phyloP scores from a whole-genome alignment of 2,329 filamentous ascomycete species.

The Ceratocystis lukuohia region DNA sequence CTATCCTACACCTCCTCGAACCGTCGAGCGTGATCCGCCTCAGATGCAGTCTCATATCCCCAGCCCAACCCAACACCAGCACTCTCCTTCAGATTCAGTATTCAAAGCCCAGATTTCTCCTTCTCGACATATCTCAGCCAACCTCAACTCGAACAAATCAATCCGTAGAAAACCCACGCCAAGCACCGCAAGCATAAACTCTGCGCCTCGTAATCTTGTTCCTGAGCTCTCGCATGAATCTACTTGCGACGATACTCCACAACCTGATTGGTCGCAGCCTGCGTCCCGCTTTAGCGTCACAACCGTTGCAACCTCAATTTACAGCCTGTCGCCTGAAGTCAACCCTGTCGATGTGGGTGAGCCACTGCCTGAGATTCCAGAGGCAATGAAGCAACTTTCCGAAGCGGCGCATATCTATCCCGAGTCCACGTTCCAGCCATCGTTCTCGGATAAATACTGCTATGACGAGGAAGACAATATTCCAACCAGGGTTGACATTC shows the following conservation, averaged over 20 bases:
- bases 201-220: background rate
- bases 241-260: slow-evolving; percentile 14
- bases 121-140: slow-evolving; percentile 5
- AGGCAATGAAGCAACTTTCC: slow-evolving; percentile 22
- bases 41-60: slow-evolving; percentile 22
- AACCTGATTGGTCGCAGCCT: slow-evolving; percentile 35
- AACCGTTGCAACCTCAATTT: slow-evolving; percentile 43
- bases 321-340: slow-evolving; percentile 30
- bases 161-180: slow-evolving; percentile 36
- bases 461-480: slow-evolving; percentile 7
- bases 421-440: background rate
- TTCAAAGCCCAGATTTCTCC: slow-evolving; percentile 13
- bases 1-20: slow-evolving; percentile 17
- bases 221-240: slow-evolving; percentile 15
- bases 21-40: slow-evolving; percentile 14
- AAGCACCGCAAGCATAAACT: slow-evolving; percentile 20
- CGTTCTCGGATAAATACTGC: background rate
- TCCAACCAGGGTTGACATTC: slow-evolving; percentile 12
- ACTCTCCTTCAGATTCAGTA: background rate
- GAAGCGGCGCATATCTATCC: slow-evolving; percentile 9
- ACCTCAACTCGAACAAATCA: slow-evolving; percentile 24
- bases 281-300: slow-evolving; percentile 51
- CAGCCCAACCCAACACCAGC: slow-evolving; percentile 15
- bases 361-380: slow-evolving; percentile 28
- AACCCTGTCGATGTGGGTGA: slow-evolving; percentile 29